Evolutionary conservation across 2,329 filamentous ascomycete genomes (phyloP), one percentile per base, ranked within the genome.

Genomic region (Didymella lethalis): DNA sequence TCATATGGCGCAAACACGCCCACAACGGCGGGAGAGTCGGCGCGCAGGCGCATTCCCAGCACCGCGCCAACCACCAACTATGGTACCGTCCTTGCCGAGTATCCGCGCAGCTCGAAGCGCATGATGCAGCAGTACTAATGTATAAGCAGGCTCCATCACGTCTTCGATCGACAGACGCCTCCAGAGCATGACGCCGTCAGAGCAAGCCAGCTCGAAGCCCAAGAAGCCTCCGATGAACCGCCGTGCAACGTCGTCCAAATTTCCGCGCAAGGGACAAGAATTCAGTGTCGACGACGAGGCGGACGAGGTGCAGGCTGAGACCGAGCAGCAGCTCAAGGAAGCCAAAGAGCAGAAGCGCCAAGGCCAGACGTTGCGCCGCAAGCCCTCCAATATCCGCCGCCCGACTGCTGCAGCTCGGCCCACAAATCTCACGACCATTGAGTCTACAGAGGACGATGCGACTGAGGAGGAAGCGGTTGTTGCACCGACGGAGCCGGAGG

Each of bases 271-370:
- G 53, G 91, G 93, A 29, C 90, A 91, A 62, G 84, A 94, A 60
- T 98, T 96, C 79, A 97, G 93, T 0, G 92, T 92, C 47, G 93
- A 98, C 73, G 94, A 98, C 75, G 93, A 92, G 71, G 82, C 88
- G 25, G 84, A 87, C 64, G 94, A 97, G 77, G 87, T 97, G 20
- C 71, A 62, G 79, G 75, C 64, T 55, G 69, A 68, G 63, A 64
- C 71, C 45, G 68, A 69, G 63, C 65, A 70, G 40, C 61, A 62
- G 47, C 34, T 51, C 20, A 61, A 63, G 43, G 59, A 62, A 11
- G 44, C 51, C 25, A 59, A 64, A 48, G 56, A 59, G 40, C 64
- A 65, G 44, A 68, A 64, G 47, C 64, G 61, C 46, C 66, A 65
- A 20, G 61, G 53, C n/a, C 75, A 73, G 63, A 74, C 79, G 65